Evolutionary conservation across 2,329 filamentous ascomycete genomes (phyloP), one percentile per base, ranked within the genome.

Genomic region (Aureobasidium sp.): DNA sequence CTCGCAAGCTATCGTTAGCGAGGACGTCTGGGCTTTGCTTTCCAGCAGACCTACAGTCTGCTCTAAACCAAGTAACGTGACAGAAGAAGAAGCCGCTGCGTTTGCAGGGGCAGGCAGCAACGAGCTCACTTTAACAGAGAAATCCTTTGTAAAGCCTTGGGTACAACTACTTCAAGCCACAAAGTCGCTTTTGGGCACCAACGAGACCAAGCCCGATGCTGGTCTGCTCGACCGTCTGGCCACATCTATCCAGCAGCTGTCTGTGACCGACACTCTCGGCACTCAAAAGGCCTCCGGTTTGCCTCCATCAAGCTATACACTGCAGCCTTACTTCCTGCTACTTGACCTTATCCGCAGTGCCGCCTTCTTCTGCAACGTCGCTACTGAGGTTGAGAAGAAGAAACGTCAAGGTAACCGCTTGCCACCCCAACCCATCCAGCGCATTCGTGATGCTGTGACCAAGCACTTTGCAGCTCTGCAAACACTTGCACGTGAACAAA

Each of bases 271-370:
- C 1, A 40, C 42, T 31, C 57, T 60, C 24, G 44, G 44, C 22
- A 61, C 66, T 47, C 45, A 62, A 4, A 45, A 47, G 6, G 63
- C 68, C 22, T 22, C 62, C 8, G 47, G 62, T 15, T 22, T 62
- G 24, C 31, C 45, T 9, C 39, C 63, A 19, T 40, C 52, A 24
- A 29, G 61, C 9, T 60, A 64, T 8, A 22, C 49, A 6, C 62
- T 69, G 35, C 68, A 33, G 52, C 66, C 35, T 33, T 61, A 33
- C 64, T 70, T 24, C 62, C 57, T 31, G 59, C 66, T 66, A 57
- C 71, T 70, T 63, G 62, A 65, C 44, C 64, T 66, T 62, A 58
- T 70, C 44, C 69, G 71, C 63, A 64, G 62, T 42, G 62, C 68
- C 11, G 66, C 68, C 45, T 66, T 66, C 35, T 61, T 70, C 29